phyloP scores from a whole-genome alignment of 2,329 filamentous ascomycete species.

The Aspergillus transmontanensis region DNA sequence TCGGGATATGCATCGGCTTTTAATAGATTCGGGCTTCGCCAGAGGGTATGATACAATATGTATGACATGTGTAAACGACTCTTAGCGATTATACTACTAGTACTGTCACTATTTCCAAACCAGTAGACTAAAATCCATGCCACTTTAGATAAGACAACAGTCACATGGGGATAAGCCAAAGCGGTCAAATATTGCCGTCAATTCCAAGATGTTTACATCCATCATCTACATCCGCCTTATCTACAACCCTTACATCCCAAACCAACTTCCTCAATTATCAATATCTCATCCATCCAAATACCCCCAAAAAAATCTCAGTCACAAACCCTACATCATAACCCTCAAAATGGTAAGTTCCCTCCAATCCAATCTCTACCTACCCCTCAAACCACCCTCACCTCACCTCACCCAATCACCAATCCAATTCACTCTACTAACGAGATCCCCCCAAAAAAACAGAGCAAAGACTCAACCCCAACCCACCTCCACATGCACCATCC shows the following conservation, averaged over 20 bases:
- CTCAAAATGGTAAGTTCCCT: slow-evolving; percentile 26
- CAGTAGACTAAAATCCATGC: not conserved
- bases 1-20: not conserved
- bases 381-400: too few species aligned
- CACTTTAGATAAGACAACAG: not conserved
- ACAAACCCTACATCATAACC: not conserved
- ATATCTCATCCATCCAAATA: not conserved
- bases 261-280: not conserved
- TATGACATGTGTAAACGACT: not conserved
- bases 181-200: not conserved
- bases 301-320: too few species aligned
- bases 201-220: not conserved
- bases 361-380: not conserved
- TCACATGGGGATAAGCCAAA: not conserved
- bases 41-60: not conserved
- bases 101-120: not conserved
- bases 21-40: not conserved
- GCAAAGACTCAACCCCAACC: slow-evolving; percentile 53
- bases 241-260: not conserved
- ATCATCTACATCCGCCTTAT: not conserved
- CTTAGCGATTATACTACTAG: not conserved
- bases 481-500: slow-evolving; percentile 53
- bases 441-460: slow-evolving; percentile 31
- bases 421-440: slow-evolving; percentile 2
- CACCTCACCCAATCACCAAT: too few species aligned